Evolutionary conservation across 352 stramenopile genomes (phyloP), one percentile per base, ranked within the genome.

Genomic region (Globisporangium iwayamae): DNA sequence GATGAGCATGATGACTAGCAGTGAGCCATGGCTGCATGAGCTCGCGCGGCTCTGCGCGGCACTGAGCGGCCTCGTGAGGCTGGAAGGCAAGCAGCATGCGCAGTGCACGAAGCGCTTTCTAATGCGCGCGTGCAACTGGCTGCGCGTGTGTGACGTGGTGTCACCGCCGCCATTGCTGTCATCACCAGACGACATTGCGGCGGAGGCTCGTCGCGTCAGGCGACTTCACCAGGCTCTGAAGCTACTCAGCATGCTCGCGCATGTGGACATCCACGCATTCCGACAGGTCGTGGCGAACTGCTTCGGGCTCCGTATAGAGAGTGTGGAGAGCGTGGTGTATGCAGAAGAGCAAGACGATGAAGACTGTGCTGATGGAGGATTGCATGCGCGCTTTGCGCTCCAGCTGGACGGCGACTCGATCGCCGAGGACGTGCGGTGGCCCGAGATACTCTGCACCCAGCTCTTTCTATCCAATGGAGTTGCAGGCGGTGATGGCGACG

Each of bases 401-500:
- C 41, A 54, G 20, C 54, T 62, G 16, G 56, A 39, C n/a, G 56
- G 45, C 25, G 56, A 51, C n/a, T 51, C 56, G 28, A 54, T 62
- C 56, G 56, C 41, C 10, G 39, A 62, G 16, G 32, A 54, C 32
- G 43, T 62, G 22, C 56, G 32, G 3, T 62, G 56, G 43, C 56
- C 43, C 16, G 56, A 51, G 30, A 30, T n/a, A 0, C 1, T 62
- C n/a, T 62, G 56, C 43, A 9, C 56, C 11, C 1, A 46, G 28
- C 25, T 62, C 14, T 62, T 62, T 20, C 1, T 32, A 9, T 11
- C 13, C 3, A 36, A 32, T 8, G 54, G 22, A 16, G 5, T 13
- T 13, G 14, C 4, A 6, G 14, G 14, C n/a, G 50, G n/a, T 25
- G 14, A 6, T 18, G 50, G 25, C 14, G 25, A 10, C 38, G 50